Conservation (phyloP, 1,284 basidiomycete genomes). For the Apiotrichum siamense region DNA sequence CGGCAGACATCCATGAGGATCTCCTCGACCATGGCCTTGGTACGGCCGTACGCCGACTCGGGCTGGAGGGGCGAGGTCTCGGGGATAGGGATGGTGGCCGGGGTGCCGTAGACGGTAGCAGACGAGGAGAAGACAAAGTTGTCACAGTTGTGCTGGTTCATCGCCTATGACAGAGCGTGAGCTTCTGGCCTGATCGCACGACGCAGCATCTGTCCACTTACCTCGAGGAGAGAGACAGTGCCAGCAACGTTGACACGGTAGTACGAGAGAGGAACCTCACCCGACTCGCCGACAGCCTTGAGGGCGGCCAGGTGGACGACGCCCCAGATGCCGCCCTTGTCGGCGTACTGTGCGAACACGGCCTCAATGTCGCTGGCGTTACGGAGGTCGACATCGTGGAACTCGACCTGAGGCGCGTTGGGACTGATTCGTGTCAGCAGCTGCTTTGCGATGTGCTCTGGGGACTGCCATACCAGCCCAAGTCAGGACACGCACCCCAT, state of each 20-base stretch:
- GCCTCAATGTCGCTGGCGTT: conserved; percentile 60
- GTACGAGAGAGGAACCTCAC: conserved; percentile 86
- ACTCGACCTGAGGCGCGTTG: conserved; percentile 35
- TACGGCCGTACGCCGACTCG: conserved; percentile 90
- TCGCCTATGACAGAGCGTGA: conserved; percentile 53
- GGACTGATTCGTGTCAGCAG: conserved; percentile 1
- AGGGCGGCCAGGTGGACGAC: conserved; percentile 94
- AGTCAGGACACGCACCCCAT: conserved; percentile 47
- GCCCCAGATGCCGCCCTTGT: conserved; percentile 91
- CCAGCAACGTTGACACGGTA: conserved; percentile 87
- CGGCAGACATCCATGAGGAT: conserved; percentile 85
- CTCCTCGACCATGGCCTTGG: conserved; percentile 90
- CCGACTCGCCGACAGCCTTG: conserved; percentile 98
- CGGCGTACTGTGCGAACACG: conserved; percentile 72
- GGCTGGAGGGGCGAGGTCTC: conserved; percentile 84
- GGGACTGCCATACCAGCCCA: not conserved
- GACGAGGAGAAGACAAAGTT: conserved; percentile 91
- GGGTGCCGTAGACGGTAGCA: conserved; percentile 97
- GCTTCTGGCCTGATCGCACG: too few relatives aligned
- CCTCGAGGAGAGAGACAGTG: conserved; percentile 66
- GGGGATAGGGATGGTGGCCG: conserved; percentile 86
- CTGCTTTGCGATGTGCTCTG: not conserved
- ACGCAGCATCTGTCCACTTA: conserved; percentile 26
- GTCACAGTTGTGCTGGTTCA: conserved; percentile 55
- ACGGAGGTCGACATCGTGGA: conserved; percentile 65